Evolutionary conservation across 768 basidiomycete species (phyloP).

Genomic region (Kwoniella botswanensis): DNA sequence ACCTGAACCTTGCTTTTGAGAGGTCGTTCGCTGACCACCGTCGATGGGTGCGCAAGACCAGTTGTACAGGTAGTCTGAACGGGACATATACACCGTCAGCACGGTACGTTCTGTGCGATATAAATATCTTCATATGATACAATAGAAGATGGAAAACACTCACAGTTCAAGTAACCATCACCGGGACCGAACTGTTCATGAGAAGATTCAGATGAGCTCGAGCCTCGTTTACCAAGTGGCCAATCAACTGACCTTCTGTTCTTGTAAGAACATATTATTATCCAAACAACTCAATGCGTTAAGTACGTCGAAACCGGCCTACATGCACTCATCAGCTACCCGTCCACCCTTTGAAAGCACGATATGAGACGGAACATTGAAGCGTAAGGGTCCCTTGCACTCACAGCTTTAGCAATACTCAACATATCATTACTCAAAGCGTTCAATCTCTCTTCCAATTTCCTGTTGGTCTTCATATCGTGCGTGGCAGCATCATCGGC

Average conservation of each 20-base stretch:
- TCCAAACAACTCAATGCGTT: slow-evolving; percentile 96
- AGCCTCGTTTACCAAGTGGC: not conserved
- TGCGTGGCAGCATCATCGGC: slow-evolving; percentile 61
- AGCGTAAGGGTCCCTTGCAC: slow-evolving; percentile 23
- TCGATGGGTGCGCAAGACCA: slow-evolving; percentile 84
- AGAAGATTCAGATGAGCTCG: slow-evolving; percentile 10
- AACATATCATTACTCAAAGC: slow-evolving; percentile 79
- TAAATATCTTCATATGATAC: slow-evolving; percentile 32
- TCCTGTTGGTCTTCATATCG: slow-evolving; percentile 64
- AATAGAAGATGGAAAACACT: slow-evolving; percentile 59
- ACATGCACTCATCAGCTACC: not conserved
- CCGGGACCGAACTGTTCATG: slow-evolving; percentile 80
- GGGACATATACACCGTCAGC: not conserved
- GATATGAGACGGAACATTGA: not conserved
- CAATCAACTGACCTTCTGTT: slow-evolving; percentile 70
- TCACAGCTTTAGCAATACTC: slow-evolving; percentile 71
- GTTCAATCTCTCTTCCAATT: slow-evolving; percentile 71
- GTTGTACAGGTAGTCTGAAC: slow-evolving; percentile 79
- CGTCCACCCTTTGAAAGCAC: not conserved
- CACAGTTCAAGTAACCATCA: slow-evolving; percentile 75
- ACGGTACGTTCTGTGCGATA: not conserved
- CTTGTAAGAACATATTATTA: slow-evolving; percentile 77
- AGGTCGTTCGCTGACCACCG: slow-evolving; percentile 64
- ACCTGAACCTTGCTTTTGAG: slow-evolving; percentile 61
- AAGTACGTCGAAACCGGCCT: slow-evolving; percentile 91